Evolutionary conservation across 1,139 yeast genomes (phyloP), one percentile per base, ranked within the genome.

Genomic region (Suhomyces guaymorum): DNA sequence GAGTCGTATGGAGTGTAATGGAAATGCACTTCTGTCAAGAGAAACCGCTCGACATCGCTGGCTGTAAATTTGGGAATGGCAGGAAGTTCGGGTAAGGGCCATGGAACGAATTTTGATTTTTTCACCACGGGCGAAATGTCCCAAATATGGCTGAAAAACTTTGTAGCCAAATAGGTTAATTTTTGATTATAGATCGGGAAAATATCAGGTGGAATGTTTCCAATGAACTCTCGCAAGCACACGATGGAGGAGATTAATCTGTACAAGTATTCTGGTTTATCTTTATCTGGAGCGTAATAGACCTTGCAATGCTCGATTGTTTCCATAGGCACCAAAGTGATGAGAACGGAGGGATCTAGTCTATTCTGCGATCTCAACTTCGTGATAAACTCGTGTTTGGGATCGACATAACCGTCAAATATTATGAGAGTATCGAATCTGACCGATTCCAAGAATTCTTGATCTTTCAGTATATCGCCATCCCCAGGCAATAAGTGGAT

Each of bases 41-140:
- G 61, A 0, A 94, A 82, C 46, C 79, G 73, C 54, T 87, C 96
- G 14, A 88, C 95, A 55, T 86, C 96, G 42, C 69, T 64, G 1
- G 89, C 72, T 3, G 74, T 73, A 52, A 78, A 88, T 30, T 66
- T 68, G 2, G 82, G 80, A 5, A 88, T 78, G 1, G 68, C 54
- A 2, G 88, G 77, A 43, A 86, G 63, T 31, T 82, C 86, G 0
- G 96, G 94, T 31, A 90, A 63, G 2, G 95, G 95, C 96, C 96
- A 89, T 4, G 74, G 71, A 28, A 51, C 59, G 15, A 37, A 29
- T 23, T 34, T 30, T 14, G 28, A 41, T 13, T 17, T 28, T 19
- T 33, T 33, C 5, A 27, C 21, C 39, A 42, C 54, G 22, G 38
- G 37, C 14, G 55, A 52, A 4, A 61, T 54, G 22, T 47, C 52